Evolutionary conservation across 2,329 filamentous ascomycete species (phyloP), one percentile per base, ranked within the genome.

Genomic region (Fusarium armeniacum): DNA sequence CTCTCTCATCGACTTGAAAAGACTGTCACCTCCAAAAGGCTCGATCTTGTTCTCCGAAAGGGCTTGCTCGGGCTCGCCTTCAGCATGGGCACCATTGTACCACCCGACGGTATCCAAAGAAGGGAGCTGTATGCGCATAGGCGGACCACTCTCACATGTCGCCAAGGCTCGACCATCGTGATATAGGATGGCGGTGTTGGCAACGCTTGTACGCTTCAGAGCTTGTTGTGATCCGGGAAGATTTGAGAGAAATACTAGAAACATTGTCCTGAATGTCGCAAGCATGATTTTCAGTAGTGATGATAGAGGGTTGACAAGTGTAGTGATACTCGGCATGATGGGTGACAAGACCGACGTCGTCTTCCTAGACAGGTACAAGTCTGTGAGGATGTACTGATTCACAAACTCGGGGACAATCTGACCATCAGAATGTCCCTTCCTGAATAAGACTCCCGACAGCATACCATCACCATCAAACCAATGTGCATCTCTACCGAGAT

Each of bases 401-500:
- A 90, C 89, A 57, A 92, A 93, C 56, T 90, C 83, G 0, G 90
- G 89, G 60, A 82, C 76, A 2, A 90, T 83, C 4, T 82, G 77
- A 0, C 22, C 58, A 10, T 59, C 41, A 6, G 8, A 75, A 8
- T 79, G 77, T 4, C 78, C 78, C 4, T 30, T 54, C 30, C 81
- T 75, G 91, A 93, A 20, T 83, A 82, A 24, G 1, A 93, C 89
- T 2, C 90, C 90, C 32, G 87, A 87, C 13, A 93, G 85, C 90
- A 93, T 93, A 6, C 90, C 91, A 75, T 93, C 90, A 33, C 91
- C 90, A 70, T 93, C 91, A 65, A 93, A 93, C 90, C 90, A 92
- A 75, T 93, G 90, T 11, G 88, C 85, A 74, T 91, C 88, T 67
- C 89, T 83, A 40, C 84, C 85, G 4, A 87, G 76, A 56, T 90